A percentile compares a stretch with the other conserved stretches of the same genome.
Evolutionary conservation across 345 rosid species (phyloP).

Genomic region (Brassica carinata): DNA sequence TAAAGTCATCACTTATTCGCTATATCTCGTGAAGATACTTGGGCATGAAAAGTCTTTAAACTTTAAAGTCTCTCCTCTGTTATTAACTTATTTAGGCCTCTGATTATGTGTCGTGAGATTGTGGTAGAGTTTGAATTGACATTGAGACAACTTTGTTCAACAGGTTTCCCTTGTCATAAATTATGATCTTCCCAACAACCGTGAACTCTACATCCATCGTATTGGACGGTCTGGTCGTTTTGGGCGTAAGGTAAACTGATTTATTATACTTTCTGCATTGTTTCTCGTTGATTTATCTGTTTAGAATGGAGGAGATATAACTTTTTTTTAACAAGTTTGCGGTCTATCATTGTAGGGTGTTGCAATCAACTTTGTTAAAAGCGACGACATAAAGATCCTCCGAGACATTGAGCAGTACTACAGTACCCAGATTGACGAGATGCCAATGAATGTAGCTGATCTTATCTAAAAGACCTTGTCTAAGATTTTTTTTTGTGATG

Average conservation of each 20-base stretch:
- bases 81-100: not conserved
- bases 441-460: constrained; percentile 95
- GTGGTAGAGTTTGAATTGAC: constrained; percentile 14
- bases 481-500: constrained; percentile 11
- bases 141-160: not conserved
- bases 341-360: constrained; percentile 61
- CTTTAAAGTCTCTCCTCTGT: not conserved
- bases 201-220: constrained; percentile 96
- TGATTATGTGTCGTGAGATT: constrained; percentile 9
- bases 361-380: constrained; percentile 86
- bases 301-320: not conserved
- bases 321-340: not conserved
- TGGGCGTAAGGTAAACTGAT: constrained; percentile 83
- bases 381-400: constrained; percentile 84
- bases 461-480: constrained; percentile 48
- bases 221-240: constrained; percentile 99
- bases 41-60: not conserved
- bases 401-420: constrained; percentile 89
- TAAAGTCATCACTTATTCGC: constrained; percentile 33
- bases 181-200: constrained; percentile 95
- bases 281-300: not conserved
- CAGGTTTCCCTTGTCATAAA: constrained; percentile 96
- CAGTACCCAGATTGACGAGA: constrained; percentile 94
- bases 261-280: not conserved
- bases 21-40: constrained; percentile 2